Conservation (phyloP, 208 protist species). For the Trypanosoma avium region DNA sequence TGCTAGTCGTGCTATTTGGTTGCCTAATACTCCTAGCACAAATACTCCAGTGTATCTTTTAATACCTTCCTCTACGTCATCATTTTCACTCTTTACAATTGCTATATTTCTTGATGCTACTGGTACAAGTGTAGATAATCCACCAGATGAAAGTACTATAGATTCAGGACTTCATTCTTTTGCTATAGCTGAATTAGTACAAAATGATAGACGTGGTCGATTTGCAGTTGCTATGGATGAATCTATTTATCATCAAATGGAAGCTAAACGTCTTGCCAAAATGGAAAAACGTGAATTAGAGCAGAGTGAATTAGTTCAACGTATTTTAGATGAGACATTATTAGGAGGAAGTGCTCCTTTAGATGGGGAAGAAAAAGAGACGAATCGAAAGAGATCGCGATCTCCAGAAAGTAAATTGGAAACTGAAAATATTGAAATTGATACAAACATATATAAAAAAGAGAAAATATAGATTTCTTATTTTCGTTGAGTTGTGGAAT, state of each 20-base stretch:
- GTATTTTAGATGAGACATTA: slow-evolving; percentile 33
- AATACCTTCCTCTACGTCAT: slow-evolving; percentile 23
- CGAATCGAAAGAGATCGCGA: slow-evolving; percentile 12
- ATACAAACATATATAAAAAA: too few species aligned
- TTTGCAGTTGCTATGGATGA: slow-evolving; percentile 48
- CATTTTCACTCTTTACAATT: slow-evolving; percentile 11
- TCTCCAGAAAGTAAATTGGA: neutral
- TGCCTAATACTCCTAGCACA: slow-evolving; percentile 20
- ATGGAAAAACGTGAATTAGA: slow-evolving; percentile 21
- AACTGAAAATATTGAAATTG: too few species aligned
- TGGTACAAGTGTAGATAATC: neutral
- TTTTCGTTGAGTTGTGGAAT: too few species aligned
- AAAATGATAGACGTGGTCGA: slow-evolving; percentile 37
- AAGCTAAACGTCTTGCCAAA: slow-evolving; percentile 25
- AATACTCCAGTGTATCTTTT: slow-evolving; percentile 55
- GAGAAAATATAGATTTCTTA: too few species aligned
- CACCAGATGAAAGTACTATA: neutral
- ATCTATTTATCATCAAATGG: slow-evolving; percentile 35
- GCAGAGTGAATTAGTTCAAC: slow-evolving; percentile 36
- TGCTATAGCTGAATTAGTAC: slow-evolving; percentile 48
- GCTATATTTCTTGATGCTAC: slow-evolving; percentile 17
- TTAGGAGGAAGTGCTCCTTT: slow-evolving; percentile 34
- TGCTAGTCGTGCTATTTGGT: slow-evolving; percentile 41
- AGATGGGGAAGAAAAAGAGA: slow-evolving; percentile 20
- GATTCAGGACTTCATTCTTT: slow-evolving; percentile 27